phyloP scores from a whole-genome alignment of 768 basidiomycete species.

The Symmetrospora coprosmae region DNA sequence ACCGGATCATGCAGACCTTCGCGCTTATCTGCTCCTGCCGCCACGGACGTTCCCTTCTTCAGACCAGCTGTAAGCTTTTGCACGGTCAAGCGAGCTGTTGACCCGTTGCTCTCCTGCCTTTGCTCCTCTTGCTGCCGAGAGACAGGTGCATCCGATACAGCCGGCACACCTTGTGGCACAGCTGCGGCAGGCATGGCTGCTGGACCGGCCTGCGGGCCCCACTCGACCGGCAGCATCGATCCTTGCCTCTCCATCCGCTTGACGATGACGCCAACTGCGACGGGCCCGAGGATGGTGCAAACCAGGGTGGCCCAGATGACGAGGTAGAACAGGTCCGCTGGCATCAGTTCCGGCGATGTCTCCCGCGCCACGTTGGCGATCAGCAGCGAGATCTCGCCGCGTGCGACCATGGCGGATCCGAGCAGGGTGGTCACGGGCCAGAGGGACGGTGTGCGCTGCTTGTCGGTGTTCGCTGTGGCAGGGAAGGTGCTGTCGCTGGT shows the following conservation, averaged over 20 bases:
- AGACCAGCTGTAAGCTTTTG: too few relatives aligned
- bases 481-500: neutral
- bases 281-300: slow-evolving; percentile 45
- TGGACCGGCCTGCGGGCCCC: too few relatives aligned
- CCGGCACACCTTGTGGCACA: too few relatives aligned
- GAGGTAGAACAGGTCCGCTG: slow-evolving; percentile 41
- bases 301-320: slow-evolving; percentile 49
- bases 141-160: too few relatives aligned
- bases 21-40: too few relatives aligned
- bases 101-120: too few relatives aligned
- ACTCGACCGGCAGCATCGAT: slow-evolving; percentile 6
- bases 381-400: slow-evolving; percentile 56
- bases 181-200: too few relatives aligned
- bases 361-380: slow-evolving; percentile 41
- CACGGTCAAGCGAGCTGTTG: too few relatives aligned
- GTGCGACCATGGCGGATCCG: slow-evolving; percentile 50
- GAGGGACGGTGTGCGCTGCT: slow-evolving; percentile 26
- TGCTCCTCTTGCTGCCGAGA: too few relatives aligned
- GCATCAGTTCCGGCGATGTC: neutral
- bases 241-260: slow-evolving; percentile 14
- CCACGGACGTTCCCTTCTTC: too few relatives aligned
- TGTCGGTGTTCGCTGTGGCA: too few relatives aligned
- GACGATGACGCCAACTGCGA: slow-evolving; percentile 29
- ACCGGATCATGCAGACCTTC: too few relatives aligned
- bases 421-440: slow-evolving; percentile 40